A percentile compares a stretch with the other conserved stretches of the same genome.
Conservation (phyloP, 225 moss, liverwort and hornwort genomes). For the Straminergon stramineum region DNA sequence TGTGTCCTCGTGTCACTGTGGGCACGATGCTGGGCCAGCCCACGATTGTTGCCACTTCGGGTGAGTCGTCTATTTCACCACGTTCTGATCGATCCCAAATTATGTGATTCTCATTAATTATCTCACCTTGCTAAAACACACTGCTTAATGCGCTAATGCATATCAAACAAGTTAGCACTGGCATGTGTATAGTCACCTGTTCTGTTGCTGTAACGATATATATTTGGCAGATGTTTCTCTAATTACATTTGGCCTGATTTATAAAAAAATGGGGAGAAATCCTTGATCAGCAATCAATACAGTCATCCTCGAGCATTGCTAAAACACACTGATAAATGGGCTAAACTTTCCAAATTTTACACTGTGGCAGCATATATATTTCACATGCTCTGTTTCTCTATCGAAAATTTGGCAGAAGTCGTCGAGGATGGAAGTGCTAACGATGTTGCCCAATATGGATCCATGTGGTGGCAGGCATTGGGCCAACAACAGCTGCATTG, state of each 20-base stretch:
- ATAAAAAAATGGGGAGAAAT: neutral
- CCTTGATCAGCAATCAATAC: neutral
- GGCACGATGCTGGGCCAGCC: constrained; percentile 27
- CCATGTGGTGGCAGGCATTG: constrained; percentile 25
- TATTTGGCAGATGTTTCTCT: neutral
- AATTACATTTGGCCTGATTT: neutral
- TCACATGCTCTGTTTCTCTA: neutral
- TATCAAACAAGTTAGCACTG: neutral
- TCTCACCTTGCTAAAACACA: neutral
- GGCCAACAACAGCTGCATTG: constrained; percentile 41
- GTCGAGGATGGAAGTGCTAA: neutral
- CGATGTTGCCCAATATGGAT: neutral
- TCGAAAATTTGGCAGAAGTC: neutral
- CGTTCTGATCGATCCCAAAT: neutral
- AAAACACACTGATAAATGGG: neutral
- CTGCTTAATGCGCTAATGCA: neutral
- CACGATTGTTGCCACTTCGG: constrained; percentile 38
- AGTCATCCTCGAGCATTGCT: too few species aligned
- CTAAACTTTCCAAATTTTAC: neutral
- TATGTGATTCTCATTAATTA: neutral
- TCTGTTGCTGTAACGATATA: neutral
- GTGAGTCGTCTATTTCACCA: neutral
- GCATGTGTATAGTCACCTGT: neutral
- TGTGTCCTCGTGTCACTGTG: constrained; percentile 32
- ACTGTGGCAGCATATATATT: neutral